Evolutionary conservation across 495 filamentous ascomycete genomes (phyloP).

Genomic region (Tricharina praecox): DNA sequence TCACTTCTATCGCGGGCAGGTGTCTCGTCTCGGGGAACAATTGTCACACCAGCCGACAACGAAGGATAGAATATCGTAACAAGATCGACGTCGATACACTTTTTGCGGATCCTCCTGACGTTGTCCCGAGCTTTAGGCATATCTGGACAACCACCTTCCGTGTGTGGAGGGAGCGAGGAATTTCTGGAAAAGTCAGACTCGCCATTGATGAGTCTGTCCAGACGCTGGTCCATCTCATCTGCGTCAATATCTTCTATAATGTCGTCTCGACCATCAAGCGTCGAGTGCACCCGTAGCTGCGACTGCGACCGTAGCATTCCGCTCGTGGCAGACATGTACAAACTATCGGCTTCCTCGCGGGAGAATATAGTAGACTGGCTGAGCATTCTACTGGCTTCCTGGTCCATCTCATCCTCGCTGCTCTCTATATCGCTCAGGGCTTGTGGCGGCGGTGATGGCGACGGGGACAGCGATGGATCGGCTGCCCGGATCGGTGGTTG

Average conservation of each 20-base stretch:
- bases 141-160: background rate
- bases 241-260: constrained; percentile 22
- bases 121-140: constrained; percentile 13
- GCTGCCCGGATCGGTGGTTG: background rate
- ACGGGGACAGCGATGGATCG: background rate
- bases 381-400: constrained; percentile 20
- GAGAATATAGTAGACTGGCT: constrained; percentile 63
- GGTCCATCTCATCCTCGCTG: constrained; percentile 30
- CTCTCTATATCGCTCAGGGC: constrained; percentile 35
- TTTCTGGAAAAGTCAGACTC: background rate
- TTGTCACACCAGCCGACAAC: constrained; percentile 11
- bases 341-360: constrained; percentile 83
- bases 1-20: constrained; percentile 18
- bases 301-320: constrained; percentile 11
- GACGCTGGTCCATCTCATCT: constrained; percentile 20
- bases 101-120: constrained; percentile 19
- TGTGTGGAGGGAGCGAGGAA: background rate
- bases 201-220: constrained; percentile 16
- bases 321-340: constrained; percentile 76
- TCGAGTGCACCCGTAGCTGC: constrained; percentile 27
- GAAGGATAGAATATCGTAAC: constrained; percentile 49
- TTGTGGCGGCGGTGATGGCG: background rate
- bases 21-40: background rate
- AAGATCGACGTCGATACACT: constrained; percentile 29
- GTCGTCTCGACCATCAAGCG: constrained; percentile 9